Base-by-base conservation (phyloP, 2,329 filamentous ascomycete species). In the Colletotrichum sp. region DNA sequence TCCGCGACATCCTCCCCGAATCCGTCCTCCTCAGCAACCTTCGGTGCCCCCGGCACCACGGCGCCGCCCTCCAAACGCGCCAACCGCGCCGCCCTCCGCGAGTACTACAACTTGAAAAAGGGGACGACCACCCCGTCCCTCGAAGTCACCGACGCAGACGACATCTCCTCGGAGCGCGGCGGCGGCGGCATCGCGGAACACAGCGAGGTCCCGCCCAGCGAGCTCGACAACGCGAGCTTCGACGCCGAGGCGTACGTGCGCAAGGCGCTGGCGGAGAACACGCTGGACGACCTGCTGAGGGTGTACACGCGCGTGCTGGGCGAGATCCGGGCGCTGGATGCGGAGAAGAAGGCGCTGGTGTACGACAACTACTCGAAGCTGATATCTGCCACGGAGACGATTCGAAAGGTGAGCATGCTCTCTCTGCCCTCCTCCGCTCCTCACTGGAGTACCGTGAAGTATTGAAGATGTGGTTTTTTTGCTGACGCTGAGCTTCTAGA, bases 331-430 rank as follows among this genome's bases (percentile, higher is more conserved):
- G 96, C 95, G 3, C 89, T 99, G 21, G 97, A 98, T 81, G 96
- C 96, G 28, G 97, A 99, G 89, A 94, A 97, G 84, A 99, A 99
- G 86, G 96, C 96, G 3, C 87, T 99, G 77, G 97, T 99, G 6
- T 99, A 99, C 84, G 96, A 99, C 83, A 99, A 99, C 83, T 99
- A 98, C 84, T 97, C 94, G 79, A 98, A 98, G 86, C 87, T 99
- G 79, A 98, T 99, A 79, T 92, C 94, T n/a, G 97, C 97, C 2
- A 98, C 97, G 13, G 96, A 98, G 84, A 98, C 96, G 5, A 99
- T 99, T 81, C 91, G 94, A 66, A 95, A 95, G 86, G 91, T 92
- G 79, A 26, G 83, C 21, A 61, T 77, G 26, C 26, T 13, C 16
- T 48, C 15, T 15, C 12, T 32, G 28, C 65, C 30, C n/a, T 24